Base-by-base conservation (phyloP, 2,329 filamentous ascomycete genomes). In the Zymoseptoria ardabiliae region DNA sequence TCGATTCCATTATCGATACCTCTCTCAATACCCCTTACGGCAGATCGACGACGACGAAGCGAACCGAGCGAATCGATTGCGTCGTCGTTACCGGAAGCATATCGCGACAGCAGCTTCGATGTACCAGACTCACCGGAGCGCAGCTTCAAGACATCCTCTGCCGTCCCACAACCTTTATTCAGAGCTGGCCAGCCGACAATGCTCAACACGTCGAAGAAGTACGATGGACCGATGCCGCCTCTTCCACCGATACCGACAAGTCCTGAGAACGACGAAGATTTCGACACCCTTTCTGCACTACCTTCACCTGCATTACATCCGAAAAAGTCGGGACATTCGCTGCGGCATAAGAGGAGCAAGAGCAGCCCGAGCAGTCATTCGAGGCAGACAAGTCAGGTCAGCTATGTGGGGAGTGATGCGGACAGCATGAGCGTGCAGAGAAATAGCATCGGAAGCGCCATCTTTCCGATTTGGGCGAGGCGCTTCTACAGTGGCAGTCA, bases 381-480 rank as follows among this genome's bases (percentile, higher is more conserved):
- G 4, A 59, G 70, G 20, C 65, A 69, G 17, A 63, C 68, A 11
- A 73, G 69, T 52, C 66, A 70, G 50, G 61, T 68, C 59, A 69
- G 67, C 54, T 66, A 66, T 48, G 13, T 45, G 35, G 35, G 13
- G 35, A 45, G 35, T 45, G 35, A 45, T 17, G 35, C 17, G 35
- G 69, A 72, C 3, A 56, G 61, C 50, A 57, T 52, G 50, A 66
- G 64, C 55, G 58, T 54, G 2, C 60, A 64, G 21, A 66, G 65
- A 20, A 72, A 67, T 55, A 67, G 60, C 50, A 60, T 72, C 22
- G 68, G 65, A 20, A 72, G 67, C 55, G 67, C 58, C 50, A 61
- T 73, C 23, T 73, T 74, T 56, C 72, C 72, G 7, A 65, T 64
- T 3, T 74, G 72, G 72, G 72, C 72, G 10, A 73, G 67, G 56